Base-by-base conservation (phyloP, 1,139 yeast genomes). In the Tardiomyces blankii region DNA sequence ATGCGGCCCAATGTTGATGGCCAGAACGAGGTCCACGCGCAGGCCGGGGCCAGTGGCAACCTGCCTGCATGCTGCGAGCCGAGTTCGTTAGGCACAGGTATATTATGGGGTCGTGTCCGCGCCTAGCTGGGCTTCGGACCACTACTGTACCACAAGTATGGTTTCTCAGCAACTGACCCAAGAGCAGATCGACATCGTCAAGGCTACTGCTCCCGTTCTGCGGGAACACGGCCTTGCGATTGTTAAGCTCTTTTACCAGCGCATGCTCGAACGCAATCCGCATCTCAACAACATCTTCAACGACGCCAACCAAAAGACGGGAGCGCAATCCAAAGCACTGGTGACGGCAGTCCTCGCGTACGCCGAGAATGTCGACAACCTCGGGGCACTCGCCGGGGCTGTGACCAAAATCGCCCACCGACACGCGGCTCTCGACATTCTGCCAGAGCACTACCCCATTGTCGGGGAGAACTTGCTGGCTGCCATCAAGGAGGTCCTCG, bases 321-420 rank as follows among this genome's bases (percentile, higher is more conserved):
- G 74, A 48, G 68, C 70, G 45, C 89, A 82, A 59, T 86, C 87
- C 48, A 69, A 70, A 51, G 79, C 82, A 38, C 67, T 82, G 46
- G 87, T 87, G 1, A 74, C 69, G 53, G 75, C 87, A 1, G 68
- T 81, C 41, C 64, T 80, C 42, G 72, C 76, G 39, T 82, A 81
- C 51, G 87, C 87, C 11, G 69, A 75, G 54, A 72, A 80, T 59
- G 79, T 82, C 49, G 80, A 81, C 53, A 74, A 80, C 49, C 62
- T 81, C 48, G 65, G 74, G 7, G 78, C 74, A 18, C 67, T 82
- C 44, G 56, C 68, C 13, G 74, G 65, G 1, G 76, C 78, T 51
- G 85, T 82, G 12, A 66, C 72, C 44, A 78, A 77, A 52, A 78
- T 82, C 56, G 82, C 77, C 35, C 70, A 70, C 51, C 81, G 80